Base-by-base conservation (phyloP, 345 rosid species). In the Aquilaria yunnanensis region DNA sequence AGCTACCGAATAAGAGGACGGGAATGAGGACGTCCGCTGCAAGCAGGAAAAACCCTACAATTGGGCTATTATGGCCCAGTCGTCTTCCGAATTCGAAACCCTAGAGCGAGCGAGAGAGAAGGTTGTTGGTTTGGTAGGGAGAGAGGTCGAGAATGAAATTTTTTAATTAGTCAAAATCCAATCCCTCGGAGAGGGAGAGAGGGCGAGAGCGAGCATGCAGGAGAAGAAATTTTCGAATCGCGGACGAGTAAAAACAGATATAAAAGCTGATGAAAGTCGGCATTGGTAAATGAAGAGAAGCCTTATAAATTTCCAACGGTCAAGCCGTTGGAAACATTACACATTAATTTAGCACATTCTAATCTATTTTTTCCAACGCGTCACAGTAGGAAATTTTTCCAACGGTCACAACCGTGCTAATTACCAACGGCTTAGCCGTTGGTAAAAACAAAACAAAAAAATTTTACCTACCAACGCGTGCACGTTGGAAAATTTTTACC, bases 61-160 rank as follows among this genome's bases (percentile, higher is more conserved):
- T 49, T 50, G 34, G 50, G 14, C n/a, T 30, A 7, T 23, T 5
- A 32, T 12, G 37, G 16, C 6, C 56, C 14, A 12, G 54, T 7
- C 37, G 3, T 23, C 9, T 34, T 23, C 63, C 30, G 60, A 14
- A 61, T 31, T 48, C 65, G 72, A 67, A 67, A 67, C 72, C 66
- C 69, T 72, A 59, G 69, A 67, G 63, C n/a, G 51, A 59, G 63
- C 43, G 57, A 64, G 56, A 46, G 47, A n/a, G 55, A 14, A 61
- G 32, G 54, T 41, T 2, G 32, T 23, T 32, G 13, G 54, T 52
- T 30, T 31, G 34, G 51, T 29, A 12, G 7, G 14, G 43, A 57
- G 47, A 1, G 31, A 32, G 10, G 7, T 46, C 56, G 51, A 37
- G 34, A 7, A 49, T 1, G 55, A n/a, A 34, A 65, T n/a, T n/a